Base-by-base conservation (phyloP, 345 rosid genomes). In the Eutrema heterophyllum region DNA sequence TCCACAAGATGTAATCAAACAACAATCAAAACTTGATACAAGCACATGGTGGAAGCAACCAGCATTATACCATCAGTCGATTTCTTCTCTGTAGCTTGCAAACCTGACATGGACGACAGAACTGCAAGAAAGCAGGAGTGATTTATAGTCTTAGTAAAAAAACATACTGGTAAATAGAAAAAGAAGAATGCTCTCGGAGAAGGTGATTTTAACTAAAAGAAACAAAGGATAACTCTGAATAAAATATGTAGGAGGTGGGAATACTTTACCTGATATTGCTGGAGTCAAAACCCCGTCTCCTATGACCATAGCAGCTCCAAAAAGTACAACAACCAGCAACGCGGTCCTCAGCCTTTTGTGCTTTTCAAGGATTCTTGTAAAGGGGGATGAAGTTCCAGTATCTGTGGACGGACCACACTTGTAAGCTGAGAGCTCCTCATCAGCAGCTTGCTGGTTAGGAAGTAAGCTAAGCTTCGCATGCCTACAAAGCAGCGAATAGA, bases 361-460 rank as follows among this genome's bases (percentile, higher is more conserved):
- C 81, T 85, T 93, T 75, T 89, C 96, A 77, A 93, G 40, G 75
- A 85, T 84, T 80, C 85, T 85, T 83, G 80, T 87, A 46, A 93
- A 74, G 3, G 84, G 80, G 75, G 97, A 83, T 44, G 88, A 67
- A 71, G 73, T 13, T 9, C 32, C 71, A 81, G 65, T 29, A 35
- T 80, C 83, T 2, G 75, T 35, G 33, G 87, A 81, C 27, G 87
- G 89, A 30, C 83, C 90, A 80, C 78, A 89, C 65, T 81, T 93
- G 81, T 93, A 93, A 64, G 97, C 32, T 21, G 92, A 87, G 49
- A 93, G 96, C 84, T 93, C 98, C 80, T 90, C 98, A 55, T 93
- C 97, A 77, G 97, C 98, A 44, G 96, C 92, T 84, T 93, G 98
- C 79, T 90, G 97, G 84, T 93, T 93, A 35, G 92, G 93, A 80